Evolutionary conservation across 257 asterid genomes (phyloP), one percentile per base, ranked within the genome.

Genomic region (Solanum arcanum): DNA sequence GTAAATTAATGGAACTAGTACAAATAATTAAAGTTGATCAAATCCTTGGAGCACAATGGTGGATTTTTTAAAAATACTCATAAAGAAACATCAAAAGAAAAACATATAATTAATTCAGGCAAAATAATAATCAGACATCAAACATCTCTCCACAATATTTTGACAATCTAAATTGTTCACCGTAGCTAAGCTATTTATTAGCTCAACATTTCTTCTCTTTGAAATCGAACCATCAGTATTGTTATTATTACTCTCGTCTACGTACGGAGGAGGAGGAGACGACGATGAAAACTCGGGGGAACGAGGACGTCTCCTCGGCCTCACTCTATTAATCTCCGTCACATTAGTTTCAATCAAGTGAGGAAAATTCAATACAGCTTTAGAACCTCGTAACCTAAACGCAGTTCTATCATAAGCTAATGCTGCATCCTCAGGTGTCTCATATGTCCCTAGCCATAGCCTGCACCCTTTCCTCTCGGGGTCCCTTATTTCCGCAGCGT

Each of bases 351-450:
- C 76, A 33, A 83, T 83, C 74, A 83, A 52, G 73, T 35, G 74
- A 6, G 86, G 86, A 37, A 83, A 83, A 83, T 83, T 83, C 33
- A 83, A 47, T 3, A 56, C 16, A 5, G 86, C 86, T 37, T 59
- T 37, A 2, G 86, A 23, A 64, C 86, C 86, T 0, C 86, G 86
- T 49, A 83, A 21, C 16, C 9, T 83, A 56, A 23, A 83, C 14
- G 86, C 86, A 5, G 86, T 66, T 83, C 74, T 37, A 23, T 83
- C 86, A 7, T 83, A 83, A 62, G 86, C 86, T 42, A 83, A 18
- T 83, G 86, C 86, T 62, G 86, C 86, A 62, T 83, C 86, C 21
- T 52, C 76, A 12, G 86, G 76, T 60, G 76, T 83, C 44, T 83
- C 86, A 62, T 83, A 83, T 20, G 86, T 83, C 5, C 86, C 86